Percentiles rank a stretch among this genome's conserved stretches.
Conservation (phyloP, 2,329 filamentous ascomycete genomes). For the Aureobasidium sp. region DNA sequence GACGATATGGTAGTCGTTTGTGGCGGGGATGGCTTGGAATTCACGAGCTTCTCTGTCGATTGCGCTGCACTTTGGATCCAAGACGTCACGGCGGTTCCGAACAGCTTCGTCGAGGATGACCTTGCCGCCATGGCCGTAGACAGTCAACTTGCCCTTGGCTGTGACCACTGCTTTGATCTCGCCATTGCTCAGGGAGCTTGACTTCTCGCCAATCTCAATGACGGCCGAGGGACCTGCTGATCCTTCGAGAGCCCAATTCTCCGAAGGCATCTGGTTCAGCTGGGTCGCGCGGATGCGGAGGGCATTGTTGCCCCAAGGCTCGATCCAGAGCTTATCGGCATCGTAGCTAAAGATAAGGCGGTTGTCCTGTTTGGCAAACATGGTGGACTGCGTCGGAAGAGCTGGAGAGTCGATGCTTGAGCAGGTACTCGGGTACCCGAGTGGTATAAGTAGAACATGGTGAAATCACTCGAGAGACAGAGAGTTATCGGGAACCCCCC, state of each 20-base stretch:
- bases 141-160: constrained; percentile 44
- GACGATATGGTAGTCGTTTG: constrained; percentile 49
- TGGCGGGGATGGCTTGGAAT: constrained; percentile 47
- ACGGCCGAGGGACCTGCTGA: constrained; percentile 13
- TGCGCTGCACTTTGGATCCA: constrained; percentile 53
- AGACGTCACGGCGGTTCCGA: constrained; percentile 44
- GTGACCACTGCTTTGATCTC: constrained; percentile 43
- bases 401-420: background rate
- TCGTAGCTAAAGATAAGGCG: constrained; percentile 54
- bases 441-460: constrained; percentile 5
- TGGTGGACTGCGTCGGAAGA: constrained; percentile 13
- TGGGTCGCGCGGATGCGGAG: constrained; percentile 44
- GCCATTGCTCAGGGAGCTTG: constrained; percentile 42
- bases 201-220: constrained; percentile 27
- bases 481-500: background rate
- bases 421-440: background rate
- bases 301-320: constrained; percentile 44
- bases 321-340: constrained; percentile 43
- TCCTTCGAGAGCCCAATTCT: constrained; percentile 37
- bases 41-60: constrained; percentile 52
- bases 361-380: constrained; percentile 42
- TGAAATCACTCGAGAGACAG: background rate
- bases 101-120: constrained; percentile 48
- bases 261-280: constrained; percentile 28
- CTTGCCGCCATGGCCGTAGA: constrained; percentile 38